Conservation (phyloP, 164 flowering plant genomes). For the Taxillus chinensis region DNA sequence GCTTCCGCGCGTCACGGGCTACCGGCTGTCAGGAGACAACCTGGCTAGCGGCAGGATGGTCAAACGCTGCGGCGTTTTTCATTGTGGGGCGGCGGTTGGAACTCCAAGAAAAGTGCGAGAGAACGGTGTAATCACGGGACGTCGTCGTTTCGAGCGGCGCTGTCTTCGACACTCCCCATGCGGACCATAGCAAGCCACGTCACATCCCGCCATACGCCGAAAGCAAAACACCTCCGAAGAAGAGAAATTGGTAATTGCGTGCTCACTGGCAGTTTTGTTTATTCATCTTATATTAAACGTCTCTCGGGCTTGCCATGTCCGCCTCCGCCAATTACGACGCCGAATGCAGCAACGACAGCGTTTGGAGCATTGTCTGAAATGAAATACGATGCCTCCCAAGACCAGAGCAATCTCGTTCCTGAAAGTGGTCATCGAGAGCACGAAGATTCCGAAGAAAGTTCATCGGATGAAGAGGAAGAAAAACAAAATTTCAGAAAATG, state of each 20-base stretch:
- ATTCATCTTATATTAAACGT: background rate
- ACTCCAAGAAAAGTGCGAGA: too few relatives aligned
- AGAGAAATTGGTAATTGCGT: background rate
- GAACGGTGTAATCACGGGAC: too few relatives aligned
- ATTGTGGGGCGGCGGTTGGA: too few relatives aligned
- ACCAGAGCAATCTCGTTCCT: conserved; percentile 46
- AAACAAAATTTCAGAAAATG: conserved; percentile 11
- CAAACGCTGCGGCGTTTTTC: too few relatives aligned
- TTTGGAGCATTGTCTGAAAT: background rate
- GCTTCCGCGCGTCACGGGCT: too few relatives aligned
- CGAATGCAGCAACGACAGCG: background rate
- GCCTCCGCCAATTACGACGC: background rate
- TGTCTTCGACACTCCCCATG: too few relatives aligned
- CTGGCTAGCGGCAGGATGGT: too few relatives aligned
- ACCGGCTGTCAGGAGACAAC: too few relatives aligned
- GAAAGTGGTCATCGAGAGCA: conserved; percentile 48
- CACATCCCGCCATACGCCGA: conserved; percentile 23
- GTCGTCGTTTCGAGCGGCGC: background rate
- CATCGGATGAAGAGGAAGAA: conserved; percentile 14
- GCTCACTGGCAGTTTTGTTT: background rate
- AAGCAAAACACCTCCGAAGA: background rate
- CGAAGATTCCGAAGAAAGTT: conserved; percentile 50
- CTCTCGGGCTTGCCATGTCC: background rate
- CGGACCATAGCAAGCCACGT: conserved; percentile 23
- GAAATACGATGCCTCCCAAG: conserved; percentile 33